Evolutionary conservation across 1,284 basidiomycete genomes (phyloP), one percentile per base, ranked within the genome.

Genomic region (Pyrrhoderma noxium): DNA sequence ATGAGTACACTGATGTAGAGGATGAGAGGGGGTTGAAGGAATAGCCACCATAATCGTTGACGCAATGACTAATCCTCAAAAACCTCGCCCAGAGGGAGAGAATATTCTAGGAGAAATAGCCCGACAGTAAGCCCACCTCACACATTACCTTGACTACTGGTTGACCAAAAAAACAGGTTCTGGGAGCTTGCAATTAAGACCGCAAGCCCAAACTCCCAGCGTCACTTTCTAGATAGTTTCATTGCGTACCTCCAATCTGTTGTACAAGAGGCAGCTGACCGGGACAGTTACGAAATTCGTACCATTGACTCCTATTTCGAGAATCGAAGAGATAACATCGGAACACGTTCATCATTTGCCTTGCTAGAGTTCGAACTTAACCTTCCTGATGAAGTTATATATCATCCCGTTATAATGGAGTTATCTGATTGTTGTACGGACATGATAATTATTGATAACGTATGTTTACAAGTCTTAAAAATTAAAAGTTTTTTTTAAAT

Each of bases 301-400:
- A 75, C 77, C 60, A 65, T 82, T 21, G 77, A 82, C 52, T 72
- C 75, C 3, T 82, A 79, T 55, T 77, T 82, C 57, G 69, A 73
- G 52, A 60, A 79, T 41, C 70, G 80, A 36, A 68, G 80, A 42
- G 75, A 81, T 54, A 80, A 77, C 19, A 70, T 63, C 64, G 80
- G 75, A 1, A 77, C 78, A 61, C 79, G 77, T 56, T 75, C 80
- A n/a, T 77, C 73, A 57, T 80, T 75, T 67, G 77, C 70, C n/a
- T 62, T 79, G 5, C 76, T 79, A 42, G 78, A 81, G 67, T 73
- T 58, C 27, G 70, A 19, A 3, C 48, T 81, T 46, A 76, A 81
- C 56, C 63, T 81, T 34, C 79, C 80, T 0, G 74, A 79, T 41
- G 68, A 64, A 52, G 74, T 81, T 31, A 71, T 71, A 56, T 70